Evolutionary conservation across 2,329 filamentous ascomycete species (phyloP).

Genomic region (Colletotrichum abscissum): DNA sequence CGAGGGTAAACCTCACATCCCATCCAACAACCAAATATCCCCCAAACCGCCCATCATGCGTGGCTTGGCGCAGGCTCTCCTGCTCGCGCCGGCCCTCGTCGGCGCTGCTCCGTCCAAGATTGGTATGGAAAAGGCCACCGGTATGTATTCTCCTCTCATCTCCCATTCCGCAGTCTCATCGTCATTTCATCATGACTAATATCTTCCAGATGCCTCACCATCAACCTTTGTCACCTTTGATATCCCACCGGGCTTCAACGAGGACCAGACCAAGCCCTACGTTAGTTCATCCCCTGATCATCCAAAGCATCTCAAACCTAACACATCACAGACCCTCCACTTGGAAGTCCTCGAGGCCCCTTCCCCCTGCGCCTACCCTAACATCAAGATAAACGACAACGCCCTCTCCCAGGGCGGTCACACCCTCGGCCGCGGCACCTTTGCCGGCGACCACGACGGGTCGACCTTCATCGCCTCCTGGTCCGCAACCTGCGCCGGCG

Average conservation of each 20-base stretch:
- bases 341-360: slow-evolving; percentile 58
- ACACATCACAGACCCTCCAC: slow-evolving; percentile 47
- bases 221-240: slow-evolving; percentile 36
- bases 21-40: not conserved
- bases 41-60: slow-evolving; percentile 24
- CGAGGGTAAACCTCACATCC: not conserved
- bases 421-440: slow-evolving; percentile 53
- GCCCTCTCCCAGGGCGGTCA: slow-evolving; percentile 51
- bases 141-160: not conserved
- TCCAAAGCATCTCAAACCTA: not conserved
- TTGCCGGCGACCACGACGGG: slow-evolving; percentile 50
- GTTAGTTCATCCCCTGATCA: not conserved
- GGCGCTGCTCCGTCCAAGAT: slow-evolving; percentile 38
- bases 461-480: slow-evolving; percentile 56
- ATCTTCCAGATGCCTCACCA: slow-evolving; percentile 13
- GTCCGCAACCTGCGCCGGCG: slow-evolving; percentile 57
- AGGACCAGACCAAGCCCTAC: slow-evolving; percentile 26
- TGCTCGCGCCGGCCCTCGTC: slow-evolving; percentile 49
- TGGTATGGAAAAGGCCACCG: slow-evolving; percentile 6
- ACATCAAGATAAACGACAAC: slow-evolving; percentile 60
- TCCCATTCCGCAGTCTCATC: not conserved
- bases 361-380: slow-evolving; percentile 58
- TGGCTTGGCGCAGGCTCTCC: slow-evolving; percentile 40
- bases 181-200: not conserved
- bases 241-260: slow-evolving; percentile 19